Conservation (phyloP, 768 basidiomycete species). For the Atractiella rhizophila region DNA sequence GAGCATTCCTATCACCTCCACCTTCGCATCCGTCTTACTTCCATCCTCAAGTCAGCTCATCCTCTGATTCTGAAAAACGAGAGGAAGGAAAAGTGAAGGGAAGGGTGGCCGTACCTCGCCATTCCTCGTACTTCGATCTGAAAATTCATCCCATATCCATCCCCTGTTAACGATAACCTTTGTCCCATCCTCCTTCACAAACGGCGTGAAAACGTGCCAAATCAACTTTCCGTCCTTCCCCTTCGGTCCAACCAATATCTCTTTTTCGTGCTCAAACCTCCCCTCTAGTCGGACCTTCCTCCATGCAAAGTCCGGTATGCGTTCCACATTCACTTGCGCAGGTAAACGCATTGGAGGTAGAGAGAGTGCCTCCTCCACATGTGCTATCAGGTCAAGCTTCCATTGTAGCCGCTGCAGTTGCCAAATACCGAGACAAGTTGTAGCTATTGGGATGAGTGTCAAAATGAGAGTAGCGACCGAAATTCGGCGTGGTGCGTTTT, state of each 20-base stretch:
- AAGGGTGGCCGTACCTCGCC: too few relatives aligned
- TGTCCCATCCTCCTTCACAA: slow-evolving; percentile 36
- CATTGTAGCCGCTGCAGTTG: slow-evolving; percentile 78
- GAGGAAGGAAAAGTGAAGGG: not conserved
- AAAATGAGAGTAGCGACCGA: slow-evolving; percentile 3
- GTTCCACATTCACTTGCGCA: slow-evolving; percentile 38
- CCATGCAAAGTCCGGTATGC: slow-evolving; percentile 44
- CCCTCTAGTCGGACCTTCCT: slow-evolving; percentile 60
- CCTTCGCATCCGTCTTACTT: slow-evolving; percentile 12
- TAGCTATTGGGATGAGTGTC: slow-evolving; percentile 39
- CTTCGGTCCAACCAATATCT: slow-evolving; percentile 59
- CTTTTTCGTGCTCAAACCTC: slow-evolving; percentile 46
- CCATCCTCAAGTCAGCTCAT: not conserved
- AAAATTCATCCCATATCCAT: too few relatives aligned
- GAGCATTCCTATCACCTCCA: slow-evolving; percentile 62
- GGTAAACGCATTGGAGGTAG: slow-evolving; percentile 55
- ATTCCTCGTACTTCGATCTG: too few relatives aligned
- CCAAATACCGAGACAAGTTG: slow-evolving; percentile 76
- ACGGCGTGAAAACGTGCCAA: slow-evolving; percentile 63
- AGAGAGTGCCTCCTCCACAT: slow-evolving; percentile 68
- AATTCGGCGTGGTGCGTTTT: not conserved
- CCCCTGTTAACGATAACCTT: slow-evolving; percentile 80
- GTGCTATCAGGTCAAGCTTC: slow-evolving; percentile 82
- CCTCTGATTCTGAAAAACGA: not conserved
- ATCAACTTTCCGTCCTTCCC: slow-evolving; percentile 74